Conservation (phyloP, 1,284 basidiomycete species). For the Marasmius tenuissimus region DNA sequence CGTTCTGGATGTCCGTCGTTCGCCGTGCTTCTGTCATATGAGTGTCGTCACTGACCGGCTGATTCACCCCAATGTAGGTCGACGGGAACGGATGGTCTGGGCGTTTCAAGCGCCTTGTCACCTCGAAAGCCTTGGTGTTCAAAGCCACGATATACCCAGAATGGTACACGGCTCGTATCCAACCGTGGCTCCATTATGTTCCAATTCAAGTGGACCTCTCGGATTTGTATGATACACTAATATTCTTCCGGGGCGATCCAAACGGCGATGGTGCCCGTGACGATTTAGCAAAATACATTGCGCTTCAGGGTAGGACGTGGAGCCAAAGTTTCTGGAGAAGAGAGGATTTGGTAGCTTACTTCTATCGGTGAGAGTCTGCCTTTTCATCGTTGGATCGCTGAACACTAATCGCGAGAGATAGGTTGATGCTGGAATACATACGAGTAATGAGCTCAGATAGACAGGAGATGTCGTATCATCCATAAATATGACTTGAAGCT, state of each 20-base stretch:
- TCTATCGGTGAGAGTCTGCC: slow-evolving; percentile 40
- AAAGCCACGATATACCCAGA: slow-evolving; percentile 72
- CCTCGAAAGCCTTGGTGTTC: slow-evolving; percentile 62
- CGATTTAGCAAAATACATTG: slow-evolving; percentile 49
- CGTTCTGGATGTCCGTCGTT: slow-evolving; percentile 55
- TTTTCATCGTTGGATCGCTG: neutral
- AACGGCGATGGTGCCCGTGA: slow-evolving; percentile 44
- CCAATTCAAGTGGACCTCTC: slow-evolving; percentile 48
- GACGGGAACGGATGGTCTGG: slow-evolving; percentile 75
- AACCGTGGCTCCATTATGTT: slow-evolving; percentile 55
- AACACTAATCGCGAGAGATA: slow-evolving; percentile 7
- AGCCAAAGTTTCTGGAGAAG: slow-evolving; percentile 51
- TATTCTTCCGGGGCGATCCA: slow-evolving; percentile 49
- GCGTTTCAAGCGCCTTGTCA: slow-evolving; percentile 65
- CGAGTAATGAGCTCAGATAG: slow-evolving; percentile 40
- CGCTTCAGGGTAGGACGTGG: slow-evolving; percentile 48
- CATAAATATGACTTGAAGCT: neutral
- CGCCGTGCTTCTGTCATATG: neutral
- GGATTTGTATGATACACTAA: slow-evolving; percentile 50
- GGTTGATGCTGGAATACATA: slow-evolving; percentile 41
- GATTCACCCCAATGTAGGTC: slow-evolving; percentile 32
- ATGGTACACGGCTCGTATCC: slow-evolving; percentile 49
- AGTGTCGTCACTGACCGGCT: neutral
- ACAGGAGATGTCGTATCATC: slow-evolving; percentile 27
- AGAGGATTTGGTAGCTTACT: slow-evolving; percentile 58